phyloP scores from a whole-genome alignment of 2,329 filamentous ascomycete species.

The Claviceps spartinae region DNA sequence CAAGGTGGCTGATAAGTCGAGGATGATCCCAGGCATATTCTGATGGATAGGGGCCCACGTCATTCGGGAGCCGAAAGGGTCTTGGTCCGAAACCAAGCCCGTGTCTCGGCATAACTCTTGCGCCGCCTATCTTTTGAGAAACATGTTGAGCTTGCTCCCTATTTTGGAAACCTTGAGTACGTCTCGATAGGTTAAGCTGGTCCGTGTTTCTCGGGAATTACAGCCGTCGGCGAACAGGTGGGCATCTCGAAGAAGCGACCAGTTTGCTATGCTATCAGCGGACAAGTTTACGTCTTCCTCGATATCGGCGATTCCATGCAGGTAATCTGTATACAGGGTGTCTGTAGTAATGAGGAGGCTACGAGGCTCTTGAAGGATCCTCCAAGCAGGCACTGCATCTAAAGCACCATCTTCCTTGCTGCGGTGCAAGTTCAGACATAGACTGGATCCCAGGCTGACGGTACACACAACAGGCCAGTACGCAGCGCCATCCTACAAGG shows the following conservation, averaged over 20 bases:
- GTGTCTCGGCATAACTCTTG: too few species aligned
- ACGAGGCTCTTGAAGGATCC: slow-evolving; percentile 69
- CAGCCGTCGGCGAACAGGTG: slow-evolving; percentile 34
- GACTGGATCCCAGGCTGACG: slow-evolving; percentile 64
- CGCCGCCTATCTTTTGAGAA: slow-evolving; percentile 20
- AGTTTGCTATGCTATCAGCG: slow-evolving; percentile 53
- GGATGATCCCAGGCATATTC: slow-evolving; percentile 61
- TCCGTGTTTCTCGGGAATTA: slow-evolving; percentile 45
- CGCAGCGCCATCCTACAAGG: slow-evolving; percentile 55
- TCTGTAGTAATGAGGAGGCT: slow-evolving; percentile 64
- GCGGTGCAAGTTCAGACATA: slow-evolving; percentile 66
- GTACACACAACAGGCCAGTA: slow-evolving; percentile 86
- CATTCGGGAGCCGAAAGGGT: too few species aligned
- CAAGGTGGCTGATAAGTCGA: slow-evolving; percentile 50
- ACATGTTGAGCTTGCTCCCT: slow-evolving; percentile 50
- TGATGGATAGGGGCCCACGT: slow-evolving; percentile 14
- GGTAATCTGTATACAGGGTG: slow-evolving; percentile 52
- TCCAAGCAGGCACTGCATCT: slow-evolving; percentile 34
- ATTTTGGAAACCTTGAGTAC: slow-evolving; percentile 69
- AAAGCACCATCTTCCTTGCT: slow-evolving; percentile 48
- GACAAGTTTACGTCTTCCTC: slow-evolving; percentile 52
- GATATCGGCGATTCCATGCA: slow-evolving; percentile 62
- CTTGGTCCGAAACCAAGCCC: too few species aligned
- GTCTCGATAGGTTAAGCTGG: slow-evolving; percentile 72
- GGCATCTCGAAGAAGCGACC: slow-evolving; percentile 46